Base-by-base conservation (phyloP, 2,329 filamentous ascomycete genomes). In the Cladosporium sp. region DNA sequence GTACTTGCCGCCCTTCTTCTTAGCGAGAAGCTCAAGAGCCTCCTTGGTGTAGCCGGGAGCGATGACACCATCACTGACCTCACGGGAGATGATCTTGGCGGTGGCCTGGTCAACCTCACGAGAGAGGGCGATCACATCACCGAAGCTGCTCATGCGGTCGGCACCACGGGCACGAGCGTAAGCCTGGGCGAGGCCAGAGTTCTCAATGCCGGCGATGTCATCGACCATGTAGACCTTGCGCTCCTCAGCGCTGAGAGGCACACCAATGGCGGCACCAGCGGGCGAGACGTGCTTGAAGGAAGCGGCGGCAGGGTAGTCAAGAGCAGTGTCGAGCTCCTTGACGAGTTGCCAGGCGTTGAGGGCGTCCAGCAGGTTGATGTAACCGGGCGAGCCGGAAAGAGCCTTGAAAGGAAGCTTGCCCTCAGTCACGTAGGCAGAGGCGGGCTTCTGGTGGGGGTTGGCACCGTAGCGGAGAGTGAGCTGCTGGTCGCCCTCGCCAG, bases 271-370 rank as follows among this genome's bases (percentile, higher is more conserved):
- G 67, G 94, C 95, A 76, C 95, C 95, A 52, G 95, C 95, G 24
- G 95, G 95, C 11, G 95, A 99, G 69, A 98, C 95, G 79, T 99
- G 95, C 88, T 97, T 99, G 89, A 99, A 99, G 78, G 92, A 97
- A 69, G 95, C 94, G 34, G 95, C 95, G 64, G 95, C 95, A 38
- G 95, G 92, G 79, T 90, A 89, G 72, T 90, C 90, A 26, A 98
- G 88, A 26, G 94, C 92, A 73, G 90, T 84, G 84, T 93, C 96
- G 74, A 99, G 87, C 83, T 99, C 95, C 85, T 96, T 96, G 66
- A 99, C 95, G 68, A 99, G 83, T 7, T 92, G 92, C 95, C 95
- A 99, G 73, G 93, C 92, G 80, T 99, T 99, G 73, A 99, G 87
- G 60, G 92, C 92, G 80, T 99, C 95, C 59, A 99, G 87, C 59